A percentile compares a stretch with the other conserved stretches of the same genome.
phyloP scores from a whole-genome alignment of 2,329 filamentous ascomycete genomes.

The Rhynchosporium secalis region DNA sequence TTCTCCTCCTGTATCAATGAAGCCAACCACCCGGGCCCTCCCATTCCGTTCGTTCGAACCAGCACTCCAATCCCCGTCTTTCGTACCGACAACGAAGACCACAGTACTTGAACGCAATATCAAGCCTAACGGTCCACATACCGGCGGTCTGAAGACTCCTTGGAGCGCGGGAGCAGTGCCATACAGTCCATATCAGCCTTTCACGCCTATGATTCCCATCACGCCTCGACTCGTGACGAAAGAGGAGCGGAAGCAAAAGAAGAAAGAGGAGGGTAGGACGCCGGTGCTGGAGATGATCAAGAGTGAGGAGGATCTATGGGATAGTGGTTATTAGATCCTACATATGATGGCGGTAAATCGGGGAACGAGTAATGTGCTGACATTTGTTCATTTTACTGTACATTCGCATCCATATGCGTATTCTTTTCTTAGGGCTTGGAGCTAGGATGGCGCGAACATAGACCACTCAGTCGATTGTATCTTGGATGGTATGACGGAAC shows the following conservation, averaged over 20 bases:
- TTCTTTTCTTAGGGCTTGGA: constrained; percentile 8
- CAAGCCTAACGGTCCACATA: constrained; percentile 50
- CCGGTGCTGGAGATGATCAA: constrained; percentile 63
- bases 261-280: constrained; percentile 60
- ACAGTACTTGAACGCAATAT: constrained; percentile 60
- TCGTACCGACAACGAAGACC: constrained; percentile 55
- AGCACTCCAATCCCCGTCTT: constrained; percentile 52
- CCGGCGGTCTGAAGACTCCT: constrained; percentile 61
- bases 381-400: background rate
- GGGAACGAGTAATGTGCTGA: background rate
- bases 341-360: background rate
- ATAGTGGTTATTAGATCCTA: constrained; percentile 36
- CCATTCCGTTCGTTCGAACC: constrained; percentile 64
- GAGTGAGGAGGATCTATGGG: constrained; percentile 64
- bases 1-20: constrained; percentile 25
- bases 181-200: constrained; percentile 79
- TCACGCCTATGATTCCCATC: constrained; percentile 71
- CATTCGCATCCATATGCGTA: background rate
- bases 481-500: background rate
- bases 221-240: constrained; percentile 73
- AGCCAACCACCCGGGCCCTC: constrained; percentile 45
- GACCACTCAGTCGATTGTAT: background rate
- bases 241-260: constrained; percentile 69
- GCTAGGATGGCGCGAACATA: constrained; percentile 12
- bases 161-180: constrained; percentile 62